These are phyloP conservation scores for Neonectria punicea DNA, from an alignment of 2,329 filamentous ascomycete species.

Conservation along the genomic window DNA sequence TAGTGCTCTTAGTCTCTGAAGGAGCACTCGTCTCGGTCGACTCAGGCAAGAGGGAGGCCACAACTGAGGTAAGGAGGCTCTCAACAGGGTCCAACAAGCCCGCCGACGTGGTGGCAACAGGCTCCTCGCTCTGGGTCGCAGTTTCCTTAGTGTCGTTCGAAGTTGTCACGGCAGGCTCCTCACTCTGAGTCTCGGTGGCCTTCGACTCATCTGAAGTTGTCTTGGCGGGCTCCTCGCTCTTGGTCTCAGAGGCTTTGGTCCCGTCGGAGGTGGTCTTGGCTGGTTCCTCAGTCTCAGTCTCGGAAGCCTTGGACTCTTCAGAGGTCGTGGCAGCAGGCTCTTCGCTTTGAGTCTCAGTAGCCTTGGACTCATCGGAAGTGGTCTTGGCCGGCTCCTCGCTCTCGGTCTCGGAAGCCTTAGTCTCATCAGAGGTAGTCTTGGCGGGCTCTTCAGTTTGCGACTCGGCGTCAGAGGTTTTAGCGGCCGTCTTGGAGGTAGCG, in stretches of 20 bases:
- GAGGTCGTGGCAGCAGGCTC: slow-evolving; percentile 12
- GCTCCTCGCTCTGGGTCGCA: too few species aligned
- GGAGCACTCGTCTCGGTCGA: slow-evolving; percentile 9
- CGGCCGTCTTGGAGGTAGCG: neutral
- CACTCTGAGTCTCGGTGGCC: slow-evolving; percentile 10
- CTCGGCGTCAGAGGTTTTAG: neutral
- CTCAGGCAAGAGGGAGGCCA: slow-evolving; percentile 29
- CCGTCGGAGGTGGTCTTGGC: too few species aligned
- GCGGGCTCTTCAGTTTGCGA: neutral
- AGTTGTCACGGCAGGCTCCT: slow-evolving; percentile 6
- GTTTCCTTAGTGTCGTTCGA: too few species aligned
- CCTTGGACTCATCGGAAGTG: neutral
- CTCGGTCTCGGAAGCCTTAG: neutral
- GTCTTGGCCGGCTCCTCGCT: neutral
- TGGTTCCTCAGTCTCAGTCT: slow-evolving; percentile 15
- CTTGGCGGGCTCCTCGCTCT: slow-evolving; percentile 15
- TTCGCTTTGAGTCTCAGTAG: slow-evolving; percentile 11
- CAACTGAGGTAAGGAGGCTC: slow-evolving; percentile 34
- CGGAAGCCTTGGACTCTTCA: neutral
- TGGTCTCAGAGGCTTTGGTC: neutral
- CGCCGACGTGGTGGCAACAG: slow-evolving; percentile 19
- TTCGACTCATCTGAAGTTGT: neutral
- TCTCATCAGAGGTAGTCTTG: neutral
- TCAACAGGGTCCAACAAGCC: slow-evolving; percentile 35
- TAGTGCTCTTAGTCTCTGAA: neutral